Evolutionary conservation across 2,329 filamentous ascomycete genomes (phyloP), one percentile per base, ranked within the genome.

Genomic region (Diplodia seriata): DNA sequence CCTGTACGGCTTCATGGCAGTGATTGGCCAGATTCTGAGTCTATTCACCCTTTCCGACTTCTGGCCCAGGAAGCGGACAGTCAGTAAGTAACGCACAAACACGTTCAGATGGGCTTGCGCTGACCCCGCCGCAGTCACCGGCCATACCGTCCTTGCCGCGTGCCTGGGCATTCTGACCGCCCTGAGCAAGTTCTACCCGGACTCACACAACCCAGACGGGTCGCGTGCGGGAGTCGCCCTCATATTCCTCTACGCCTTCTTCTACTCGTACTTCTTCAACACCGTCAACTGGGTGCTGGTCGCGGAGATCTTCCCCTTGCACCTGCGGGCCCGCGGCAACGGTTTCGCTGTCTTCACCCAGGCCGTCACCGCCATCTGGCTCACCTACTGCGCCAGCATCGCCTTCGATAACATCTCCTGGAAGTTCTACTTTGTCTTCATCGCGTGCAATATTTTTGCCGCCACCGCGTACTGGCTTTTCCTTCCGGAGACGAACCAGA

Each of bases 391-490:
- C 26, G 79, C 76, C 1, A 79, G 79, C 1, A 70, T 76, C 12
- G 79, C 79, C 1, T 71, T 81, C 29, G 72, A 75, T 5, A 70
- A 72, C 40, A 76, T 81, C 9, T 70, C 75, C 5, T 81, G 79
- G 79, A 78, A 74, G 62, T 81, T 79, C 68, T 81, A 81, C 68
- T 73, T 76, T 2, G 71, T 81, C 1, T 78, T 81, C 69, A 81
- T 81, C 64, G 57, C 7, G 3, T 50, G 43, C 15, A 78, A 76
- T 55, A 14, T 78, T 0, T 71, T 76, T 31, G 73, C 76, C 1
- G 74, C 69, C 4, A 70, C 72, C 1, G 69, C 78, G 8, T 80
- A 78, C 67, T 73, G 68, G n/a, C 72, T 79, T 66, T 79, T 73
- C 69, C 71, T 80, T 0, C 76, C 77, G 4, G 76, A 80, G 70